Conservation (phyloP, 768 basidiomycete species). For the Hericium coralloides region DNA sequence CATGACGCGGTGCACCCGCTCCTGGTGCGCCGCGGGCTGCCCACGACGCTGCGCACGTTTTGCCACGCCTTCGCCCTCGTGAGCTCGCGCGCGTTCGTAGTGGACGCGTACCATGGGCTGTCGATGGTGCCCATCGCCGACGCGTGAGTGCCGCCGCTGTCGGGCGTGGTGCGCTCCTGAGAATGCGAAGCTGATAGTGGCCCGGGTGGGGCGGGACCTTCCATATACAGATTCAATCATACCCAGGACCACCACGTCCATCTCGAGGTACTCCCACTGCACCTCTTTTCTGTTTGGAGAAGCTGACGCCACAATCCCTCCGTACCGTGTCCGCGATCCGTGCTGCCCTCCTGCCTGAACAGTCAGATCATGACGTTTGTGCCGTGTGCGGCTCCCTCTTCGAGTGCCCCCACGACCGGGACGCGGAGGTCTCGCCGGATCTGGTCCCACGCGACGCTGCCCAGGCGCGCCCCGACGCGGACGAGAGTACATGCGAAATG, state of each 20-base stretch:
- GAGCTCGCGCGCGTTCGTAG: slow-evolving; percentile 73
- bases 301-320: slow-evolving; percentile 5
- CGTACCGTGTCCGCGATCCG: not conserved
- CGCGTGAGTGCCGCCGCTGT: slow-evolving; percentile 38
- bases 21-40: slow-evolving; percentile 11
- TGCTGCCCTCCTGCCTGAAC: slow-evolving; percentile 1
- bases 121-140: slow-evolving; percentile 85
- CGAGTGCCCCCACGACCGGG: slow-evolving; percentile 59
- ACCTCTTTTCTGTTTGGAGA: slow-evolving; percentile 4
- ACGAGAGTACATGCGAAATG: slow-evolving; percentile 45
- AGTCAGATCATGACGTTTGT: slow-evolving; percentile 74
- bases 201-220: slow-evolving; percentile 3
- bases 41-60: slow-evolving; percentile 33
- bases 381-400: slow-evolving; percentile 56
- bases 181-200: not conserved
- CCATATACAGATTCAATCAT: slow-evolving; percentile 59
- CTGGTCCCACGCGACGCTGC: not conserved
- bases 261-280: slow-evolving; percentile 44
- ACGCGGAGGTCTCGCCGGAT: slow-evolving; percentile 1
- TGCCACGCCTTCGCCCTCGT: slow-evolving; percentile 56
- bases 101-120: slow-evolving; percentile 74
- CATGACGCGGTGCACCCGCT: slow-evolving; percentile 11
- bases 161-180: not conserved
- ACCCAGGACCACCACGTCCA: slow-evolving; percentile 59
- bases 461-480: not conserved